Base-by-base conservation (phyloP, 306 rosid genomes). In the Corylus heterophylla region DNA sequence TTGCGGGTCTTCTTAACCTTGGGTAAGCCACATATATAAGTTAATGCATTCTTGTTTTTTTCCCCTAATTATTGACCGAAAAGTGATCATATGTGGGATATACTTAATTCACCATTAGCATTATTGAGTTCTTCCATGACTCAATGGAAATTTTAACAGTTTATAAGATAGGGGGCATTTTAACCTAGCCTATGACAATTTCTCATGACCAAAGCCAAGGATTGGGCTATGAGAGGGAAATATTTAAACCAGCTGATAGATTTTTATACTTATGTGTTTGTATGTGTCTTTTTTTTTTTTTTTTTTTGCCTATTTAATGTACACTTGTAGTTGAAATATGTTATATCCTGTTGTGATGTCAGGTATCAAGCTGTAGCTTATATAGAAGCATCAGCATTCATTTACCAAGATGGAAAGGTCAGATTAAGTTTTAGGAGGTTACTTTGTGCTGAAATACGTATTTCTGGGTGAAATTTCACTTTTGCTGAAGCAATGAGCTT, bases 301-400 rank as follows among this genome's bases (percentile, higher is more conserved):
- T 31, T 70, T 1, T 78, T 49, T 78, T 75, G 22, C 6, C 56
- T 8, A 42, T 67, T 66, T 80, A 12, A 16, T 54, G 73, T 67
- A 44, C 52, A 47, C 22, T 39, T 63, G 45, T 54, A 69, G 47
- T 73, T 77, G 86, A 73, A 77, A 12, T 58, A 75, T 74, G 71
- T 59, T 20, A 72, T 71, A 67, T 78, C 44, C 69, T 80, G 29
- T 73, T 54, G 73, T 79, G 78, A 56, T 83, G 62, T 80, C 85
- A 95, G 98, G 97, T 95, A 95, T 89, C 97, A 93, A 84, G 99
- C 99, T 71, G 91, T 91, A 83, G 98, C 99, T 68, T 93, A 89
- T 77, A 93, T 95, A 81, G 99, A 95, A 91, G 99, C 99, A 74
- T 92, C 98, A 75, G 99, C 98, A 12, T 89, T 83, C 86, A 95